phyloP scores from a whole-genome alignment of 2,329 filamentous ascomycete species.

The Verticillium tricorpus region DNA sequence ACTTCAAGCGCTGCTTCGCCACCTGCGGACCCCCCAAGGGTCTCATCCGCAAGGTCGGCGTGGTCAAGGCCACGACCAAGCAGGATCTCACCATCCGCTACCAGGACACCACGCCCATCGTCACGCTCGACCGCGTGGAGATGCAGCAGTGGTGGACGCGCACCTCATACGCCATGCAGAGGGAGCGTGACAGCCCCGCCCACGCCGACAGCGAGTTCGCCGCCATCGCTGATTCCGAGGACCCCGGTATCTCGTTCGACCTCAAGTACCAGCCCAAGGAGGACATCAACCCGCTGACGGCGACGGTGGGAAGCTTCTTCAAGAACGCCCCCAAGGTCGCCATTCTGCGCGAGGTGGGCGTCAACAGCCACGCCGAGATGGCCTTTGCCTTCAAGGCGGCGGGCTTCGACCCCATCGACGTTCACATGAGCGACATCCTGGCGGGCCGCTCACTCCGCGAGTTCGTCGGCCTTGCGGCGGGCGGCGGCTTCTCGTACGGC shows the following conservation, averaged over 20 bases:
- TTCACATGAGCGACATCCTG: conserved; percentile 94
- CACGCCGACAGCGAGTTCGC: conserved; percentile 83
- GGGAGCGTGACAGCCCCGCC: conserved; percentile 78
- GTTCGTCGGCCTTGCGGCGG: conserved; percentile 88
- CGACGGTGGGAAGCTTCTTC: conserved; percentile 45
- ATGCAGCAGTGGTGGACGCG: conserved; percentile 86
- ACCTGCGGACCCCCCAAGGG: conserved; percentile 81
- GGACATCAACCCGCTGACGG: conserved; percentile 63
- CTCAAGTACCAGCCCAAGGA: conserved; percentile 78
- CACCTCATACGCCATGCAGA: conserved; percentile 90
- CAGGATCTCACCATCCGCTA: conserved; percentile 76
- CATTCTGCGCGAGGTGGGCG: conserved; percentile 90
- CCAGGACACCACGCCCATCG: conserved; percentile 58
- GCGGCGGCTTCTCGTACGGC: conserved; percentile 94
- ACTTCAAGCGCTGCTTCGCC: conserved; percentile 86
- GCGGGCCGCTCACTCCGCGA: conserved; percentile 73
- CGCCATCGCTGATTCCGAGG: conserved; percentile 66
- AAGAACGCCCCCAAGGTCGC: conserved; percentile 69
- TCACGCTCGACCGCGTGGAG: conserved; percentile 63
- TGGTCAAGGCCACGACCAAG: conserved; percentile 62
- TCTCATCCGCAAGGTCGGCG: conserved; percentile 79
- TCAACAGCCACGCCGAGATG: conserved; percentile 97
- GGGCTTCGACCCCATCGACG: conserved; percentile 86
- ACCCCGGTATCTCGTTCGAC: conserved; percentile 82
- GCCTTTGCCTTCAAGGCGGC: conserved; percentile 91